A percentile compares a stretch with the other conserved stretches of the same genome.
Conservation (phyloP, 805 yeast species). For the Candida vaughaniae region DNA sequence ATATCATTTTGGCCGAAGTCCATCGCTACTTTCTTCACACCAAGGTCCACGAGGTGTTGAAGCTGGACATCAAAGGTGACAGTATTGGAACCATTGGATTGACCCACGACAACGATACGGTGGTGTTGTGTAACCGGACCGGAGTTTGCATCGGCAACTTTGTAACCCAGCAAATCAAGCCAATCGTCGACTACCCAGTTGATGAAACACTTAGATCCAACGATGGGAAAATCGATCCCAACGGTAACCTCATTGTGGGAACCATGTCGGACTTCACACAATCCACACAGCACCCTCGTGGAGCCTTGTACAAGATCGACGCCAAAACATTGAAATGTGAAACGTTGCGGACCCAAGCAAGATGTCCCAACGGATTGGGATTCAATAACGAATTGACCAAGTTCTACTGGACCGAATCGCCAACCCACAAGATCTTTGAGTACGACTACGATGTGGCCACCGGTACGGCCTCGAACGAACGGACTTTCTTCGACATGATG, state of each 20-base stretch:
- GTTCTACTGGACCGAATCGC: constrained; percentile 43
- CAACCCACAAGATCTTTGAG: constrained; percentile 32
- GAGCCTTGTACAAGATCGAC: constrained; percentile 42
- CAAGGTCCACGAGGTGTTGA: constrained; percentile 35
- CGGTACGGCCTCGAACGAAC: constrained; percentile 27
- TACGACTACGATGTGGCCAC: constrained; percentile 36
- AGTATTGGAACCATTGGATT: constrained; percentile 74
- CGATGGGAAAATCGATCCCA: constrained; percentile 78
- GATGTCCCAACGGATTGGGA: constrained; percentile 67
- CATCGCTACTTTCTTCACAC: constrained; percentile 30
- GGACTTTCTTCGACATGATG: constrained; percentile 19
- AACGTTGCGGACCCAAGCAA: constrained; percentile 33
- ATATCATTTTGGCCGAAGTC: constrained; percentile 38
- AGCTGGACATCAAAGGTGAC: constrained; percentile 33
- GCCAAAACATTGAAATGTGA: constrained; percentile 30
- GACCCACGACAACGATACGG: constrained; percentile 51
- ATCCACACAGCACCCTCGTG: constrained; percentile 39
- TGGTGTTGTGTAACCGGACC: constrained; percentile 59
- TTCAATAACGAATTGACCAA: constrained; percentile 27
- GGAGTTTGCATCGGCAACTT: constrained; percentile 64
- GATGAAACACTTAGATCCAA: constrained; percentile 51
- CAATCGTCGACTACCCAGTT: constrained; percentile 39
- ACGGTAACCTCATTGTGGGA: constrained; percentile 79
- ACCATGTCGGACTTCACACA: constrained; percentile 61
- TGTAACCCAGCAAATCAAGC: constrained; percentile 29